Conservation (phyloP, 805 yeast genomes). For the Cyberlindnera saturnus region DNA sequence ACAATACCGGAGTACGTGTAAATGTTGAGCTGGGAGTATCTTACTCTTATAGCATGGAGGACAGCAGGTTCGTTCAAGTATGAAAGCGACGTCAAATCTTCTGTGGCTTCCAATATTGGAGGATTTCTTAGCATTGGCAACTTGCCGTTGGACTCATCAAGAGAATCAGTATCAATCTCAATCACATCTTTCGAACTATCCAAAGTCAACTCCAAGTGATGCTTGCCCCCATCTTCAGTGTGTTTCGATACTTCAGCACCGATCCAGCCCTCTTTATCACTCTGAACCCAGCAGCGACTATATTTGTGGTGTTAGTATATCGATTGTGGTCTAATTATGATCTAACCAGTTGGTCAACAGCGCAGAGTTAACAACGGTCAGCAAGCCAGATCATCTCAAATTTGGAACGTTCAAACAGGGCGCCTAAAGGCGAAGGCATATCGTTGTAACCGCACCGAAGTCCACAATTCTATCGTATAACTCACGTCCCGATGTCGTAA, state of each 20-base stretch:
- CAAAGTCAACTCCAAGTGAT: constrained; percentile 43
- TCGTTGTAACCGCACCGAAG: too few relatives aligned
- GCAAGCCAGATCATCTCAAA: too few relatives aligned
- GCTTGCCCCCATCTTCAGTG: constrained; percentile 36
- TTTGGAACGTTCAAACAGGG: neutral
- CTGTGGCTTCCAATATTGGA: constrained; percentile 86
- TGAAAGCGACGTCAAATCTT: constrained; percentile 87
- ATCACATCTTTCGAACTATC: constrained; percentile 43
- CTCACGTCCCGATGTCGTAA: constrained; percentile 51
- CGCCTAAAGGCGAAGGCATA: neutral
- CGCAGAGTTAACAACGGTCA: too few relatives aligned
- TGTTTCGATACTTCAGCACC: constrained; percentile 56
- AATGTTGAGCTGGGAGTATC: constrained; percentile 85
- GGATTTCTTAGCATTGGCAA: constrained; percentile 87
- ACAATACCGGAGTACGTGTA: constrained; percentile 97
- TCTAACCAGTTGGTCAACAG: too few relatives aligned
- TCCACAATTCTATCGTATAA: constrained; percentile 6
- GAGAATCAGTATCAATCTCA: constrained; percentile 40
- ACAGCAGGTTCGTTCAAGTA: constrained; percentile 96
- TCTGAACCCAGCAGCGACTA: constrained; percentile 76
- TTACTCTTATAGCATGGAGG: constrained; percentile 81
- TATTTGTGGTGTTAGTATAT: constrained; percentile 24
- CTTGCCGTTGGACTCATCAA: constrained; percentile 30
- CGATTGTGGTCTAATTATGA: too few relatives aligned
- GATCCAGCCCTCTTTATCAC: constrained; percentile 63